phyloP scores from a whole-genome alignment of 768 basidiomycete species.

The Jaapia argillacea region DNA sequence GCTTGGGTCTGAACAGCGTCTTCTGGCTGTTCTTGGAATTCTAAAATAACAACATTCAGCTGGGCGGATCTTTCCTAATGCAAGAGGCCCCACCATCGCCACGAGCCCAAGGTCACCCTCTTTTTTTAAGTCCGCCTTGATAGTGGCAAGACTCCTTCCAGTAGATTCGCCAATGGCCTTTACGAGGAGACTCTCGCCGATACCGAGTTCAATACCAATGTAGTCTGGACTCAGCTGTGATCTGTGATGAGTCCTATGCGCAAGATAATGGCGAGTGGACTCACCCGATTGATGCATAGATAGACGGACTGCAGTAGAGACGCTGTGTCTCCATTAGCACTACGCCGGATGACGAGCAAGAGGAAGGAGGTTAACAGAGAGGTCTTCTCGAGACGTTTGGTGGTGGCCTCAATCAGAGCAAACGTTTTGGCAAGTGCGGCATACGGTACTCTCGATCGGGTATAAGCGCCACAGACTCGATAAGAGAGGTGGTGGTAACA shows the following conservation, averaged over 20 bases:
- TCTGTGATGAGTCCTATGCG: neutral
- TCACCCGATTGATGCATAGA: slow-evolving; percentile 90
- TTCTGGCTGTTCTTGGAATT: slow-evolving; percentile 91
- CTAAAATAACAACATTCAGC: slow-evolving; percentile 26
- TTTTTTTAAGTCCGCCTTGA: slow-evolving; percentile 89
- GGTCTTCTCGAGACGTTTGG: slow-evolving; percentile 90
- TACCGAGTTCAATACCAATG: slow-evolving; percentile 88
- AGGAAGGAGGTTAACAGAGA: slow-evolving; percentile 83
- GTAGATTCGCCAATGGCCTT: slow-evolving; percentile 95
- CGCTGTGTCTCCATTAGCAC: slow-evolving; percentile 61
- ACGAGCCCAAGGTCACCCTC: slow-evolving; percentile 95
- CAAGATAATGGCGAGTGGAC: slow-evolving; percentile 13
- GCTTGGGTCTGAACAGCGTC: slow-evolving; percentile 89
- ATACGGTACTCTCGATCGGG: slow-evolving; percentile 76
- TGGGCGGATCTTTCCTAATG: neutral
- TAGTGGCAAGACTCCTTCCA: slow-evolving; percentile 69
- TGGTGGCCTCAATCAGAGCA: slow-evolving; percentile 84
- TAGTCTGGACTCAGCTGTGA: slow-evolving; percentile 88
- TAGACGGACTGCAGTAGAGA: slow-evolving; percentile 86
- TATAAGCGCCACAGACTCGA: slow-evolving; percentile 1
- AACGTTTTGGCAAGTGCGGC: slow-evolving; percentile 87
- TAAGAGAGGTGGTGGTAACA: slow-evolving; percentile 19
- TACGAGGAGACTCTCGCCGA: slow-evolving; percentile 88
- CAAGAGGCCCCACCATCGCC: slow-evolving; percentile 57
- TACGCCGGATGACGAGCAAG: slow-evolving; percentile 80